A percentile compares a stretch with the other conserved stretches of the same genome.
Conservation (phyloP, 2,329 filamentous ascomycete species). For the Rutstroemia sp. region DNA sequence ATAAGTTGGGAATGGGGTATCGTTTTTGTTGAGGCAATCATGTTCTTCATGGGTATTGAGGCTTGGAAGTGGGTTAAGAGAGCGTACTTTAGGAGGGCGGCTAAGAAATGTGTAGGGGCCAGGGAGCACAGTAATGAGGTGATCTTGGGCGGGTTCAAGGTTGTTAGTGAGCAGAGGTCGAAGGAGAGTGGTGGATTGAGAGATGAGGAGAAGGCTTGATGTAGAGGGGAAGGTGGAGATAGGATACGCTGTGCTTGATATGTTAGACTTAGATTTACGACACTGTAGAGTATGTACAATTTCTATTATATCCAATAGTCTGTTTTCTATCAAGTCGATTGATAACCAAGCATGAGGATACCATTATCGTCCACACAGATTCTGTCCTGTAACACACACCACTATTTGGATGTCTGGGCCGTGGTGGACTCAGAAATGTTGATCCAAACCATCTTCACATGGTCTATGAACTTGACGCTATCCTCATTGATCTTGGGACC, state of each 20-base stretch:
- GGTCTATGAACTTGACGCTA: background rate
- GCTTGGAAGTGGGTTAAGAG: constrained; percentile 62
- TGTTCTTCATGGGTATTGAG: constrained; percentile 61
- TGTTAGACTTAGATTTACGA: no score
- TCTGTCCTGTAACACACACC: no score
- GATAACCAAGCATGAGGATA: no score
- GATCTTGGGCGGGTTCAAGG: constrained; percentile 32
- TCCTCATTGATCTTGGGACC: background rate
- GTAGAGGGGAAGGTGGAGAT: no score
- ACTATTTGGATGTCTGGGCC: no score
- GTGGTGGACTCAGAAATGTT: background rate
- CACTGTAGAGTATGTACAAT: no score
- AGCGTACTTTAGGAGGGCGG: background rate
- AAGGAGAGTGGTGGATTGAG: background rate
- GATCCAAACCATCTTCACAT: background rate
- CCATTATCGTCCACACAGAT: no score
- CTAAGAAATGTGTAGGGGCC: background rate
- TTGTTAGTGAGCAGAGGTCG: constrained; percentile 21
- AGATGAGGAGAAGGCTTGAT: background rate
- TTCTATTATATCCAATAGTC: no score
- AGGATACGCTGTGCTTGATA: no score
- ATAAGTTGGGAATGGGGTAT: constrained; percentile 66
- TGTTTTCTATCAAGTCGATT: no score
- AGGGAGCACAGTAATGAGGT: background rate
- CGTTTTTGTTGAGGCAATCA: constrained; percentile 49